Base-by-base conservation (phyloP, 331 rosid species). In the Spiraea crenata region DNA sequence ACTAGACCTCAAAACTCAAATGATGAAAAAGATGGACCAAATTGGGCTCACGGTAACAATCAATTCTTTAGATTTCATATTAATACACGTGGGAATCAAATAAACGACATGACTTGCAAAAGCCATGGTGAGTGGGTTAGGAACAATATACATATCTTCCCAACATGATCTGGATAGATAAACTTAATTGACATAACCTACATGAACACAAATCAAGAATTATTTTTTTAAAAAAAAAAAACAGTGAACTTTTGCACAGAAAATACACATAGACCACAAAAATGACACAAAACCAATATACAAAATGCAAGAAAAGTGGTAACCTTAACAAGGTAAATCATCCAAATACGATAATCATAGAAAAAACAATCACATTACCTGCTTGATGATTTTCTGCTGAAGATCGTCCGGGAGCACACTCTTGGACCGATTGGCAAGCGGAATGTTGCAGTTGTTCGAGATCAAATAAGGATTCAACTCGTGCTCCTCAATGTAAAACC, bases 361-460 rank as follows among this genome's bases (percentile, higher is more conserved):
- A 46, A 15, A 7, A 5, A 39, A 70, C 3, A 39, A 1, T 7
- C 10, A 52, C 17, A 4, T 2, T 11, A 91, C 99, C 97, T 95
- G 97, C 72, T 87, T 95, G 72, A 91, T 70, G 64, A 95, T 91
- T 81, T 91, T 95, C 39, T 81, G 89, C 41, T 86, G 95, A 72
- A 91, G 88, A 67, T 95, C 97, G 19, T 85, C 83, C 2, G 92
- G 74, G 42, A 83, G 88, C 8, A 69, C 61, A 74, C 52, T 83
- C 80, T 83, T 87, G 52, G 96, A 82, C 50, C 63, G 82, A 79
- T 71, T 86, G 15, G 90, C 82, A 0, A 71, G 75, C 1, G 83
- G 54, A 15, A 42, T 73, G 67, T 60, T 80, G 47, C 77, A n/a
- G 19, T 77, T 60, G 20, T 76, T 60, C 25, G 97, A 73, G 52